A percentile compares a stretch with the other conserved stretches of the same genome.
phyloP scores from a whole-genome alignment of 495 filamentous ascomycete species.

The Jackrogersella minutella region DNA sequence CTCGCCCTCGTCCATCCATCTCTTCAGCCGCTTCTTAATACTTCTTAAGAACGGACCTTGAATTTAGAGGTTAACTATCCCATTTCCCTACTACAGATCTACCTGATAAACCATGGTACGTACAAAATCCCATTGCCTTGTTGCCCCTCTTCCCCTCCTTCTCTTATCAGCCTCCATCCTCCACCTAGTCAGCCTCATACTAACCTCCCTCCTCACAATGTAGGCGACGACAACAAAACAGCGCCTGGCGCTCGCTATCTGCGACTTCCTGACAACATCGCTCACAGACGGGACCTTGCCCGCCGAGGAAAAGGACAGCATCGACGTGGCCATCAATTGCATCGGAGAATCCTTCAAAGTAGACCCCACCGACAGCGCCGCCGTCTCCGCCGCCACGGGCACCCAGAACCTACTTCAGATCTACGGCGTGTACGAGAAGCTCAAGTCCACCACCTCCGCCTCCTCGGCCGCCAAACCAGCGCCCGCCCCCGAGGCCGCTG shows the following conservation, averaged over 20 bases:
- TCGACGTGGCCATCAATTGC: conserved; percentile 91
- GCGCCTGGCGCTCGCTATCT: conserved; percentile 94
- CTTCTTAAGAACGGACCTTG: neutral
- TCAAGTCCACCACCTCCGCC: conserved; percentile 62
- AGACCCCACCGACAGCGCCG: conserved; percentile 77
- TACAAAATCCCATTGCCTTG: neutral
- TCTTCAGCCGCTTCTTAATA: neutral
- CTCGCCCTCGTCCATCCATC: neutral
- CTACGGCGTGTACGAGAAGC: conserved; percentile 95
- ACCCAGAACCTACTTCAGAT: conserved; percentile 85
- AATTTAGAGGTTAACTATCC: neutral
- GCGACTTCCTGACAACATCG: conserved; percentile 89
- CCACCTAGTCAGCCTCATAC: conserved; percentile 4
- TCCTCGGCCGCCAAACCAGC: conserved; percentile 42
- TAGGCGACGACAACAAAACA: conserved; percentile 78
- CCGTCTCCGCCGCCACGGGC: conserved; percentile 78
- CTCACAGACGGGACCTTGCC: conserved; percentile 87
- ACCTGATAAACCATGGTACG: conserved; percentile 12
- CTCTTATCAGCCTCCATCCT: neutral
- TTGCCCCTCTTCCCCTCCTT: conserved; percentile 11
- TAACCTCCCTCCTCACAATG: neutral
- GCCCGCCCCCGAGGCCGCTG: conserved; percentile 21
- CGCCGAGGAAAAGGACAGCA: conserved; percentile 85
- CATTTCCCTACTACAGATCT: neutral
- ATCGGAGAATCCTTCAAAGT: conserved; percentile 95